Conservation (phyloP, 495 filamentous ascomycete genomes). For the Thermothielavioides terrestris region DNA sequence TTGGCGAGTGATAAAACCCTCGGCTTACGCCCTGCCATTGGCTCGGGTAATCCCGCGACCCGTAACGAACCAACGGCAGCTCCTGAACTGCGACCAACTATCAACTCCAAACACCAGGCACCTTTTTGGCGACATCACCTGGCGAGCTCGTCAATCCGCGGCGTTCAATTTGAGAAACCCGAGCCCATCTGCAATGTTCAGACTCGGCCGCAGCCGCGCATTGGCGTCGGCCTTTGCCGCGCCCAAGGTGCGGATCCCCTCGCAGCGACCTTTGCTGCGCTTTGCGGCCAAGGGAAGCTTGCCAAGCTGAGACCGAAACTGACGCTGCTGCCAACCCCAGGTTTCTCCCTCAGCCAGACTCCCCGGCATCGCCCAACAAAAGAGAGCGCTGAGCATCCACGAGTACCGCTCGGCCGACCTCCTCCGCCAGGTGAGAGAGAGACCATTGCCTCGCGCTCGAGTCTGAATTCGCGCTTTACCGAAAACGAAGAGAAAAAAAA, state of each 20-base stretch:
- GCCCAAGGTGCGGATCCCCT: slow-evolving; percentile 32
- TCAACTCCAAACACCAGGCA: slow-evolving; percentile 9
- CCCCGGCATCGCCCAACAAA: slow-evolving; percentile 39
- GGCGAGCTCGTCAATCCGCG: background rate
- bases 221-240: slow-evolving; percentile 41
- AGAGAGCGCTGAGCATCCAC: slow-evolving; percentile 87
- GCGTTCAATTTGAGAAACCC: background rate
- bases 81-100: too few species aligned
- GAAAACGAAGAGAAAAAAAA: background rate
- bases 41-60: slow-evolving; percentile 13
- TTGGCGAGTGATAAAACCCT: slow-evolving; percentile 2
- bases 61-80: too few species aligned
- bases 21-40: slow-evolving; percentile 5
- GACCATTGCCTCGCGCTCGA: slow-evolving; percentile 4
- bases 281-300: background rate
- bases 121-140: slow-evolving; percentile 9
- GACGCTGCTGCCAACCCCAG: slow-evolving; percentile 15
- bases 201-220: slow-evolving; percentile 40
- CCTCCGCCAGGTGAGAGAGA: slow-evolving; percentile 58
- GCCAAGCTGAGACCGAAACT: slow-evolving; percentile 4
- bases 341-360: slow-evolving; percentile 36
- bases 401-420: slow-evolving; percentile 92
- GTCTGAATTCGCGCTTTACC: background rate
- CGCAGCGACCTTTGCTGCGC: background rate
- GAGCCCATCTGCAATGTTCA: slow-evolving; percentile 34